Evolutionary conservation across 208 protist genomes (phyloP).

Genomic region (Blechomonas ayalai): DNA sequence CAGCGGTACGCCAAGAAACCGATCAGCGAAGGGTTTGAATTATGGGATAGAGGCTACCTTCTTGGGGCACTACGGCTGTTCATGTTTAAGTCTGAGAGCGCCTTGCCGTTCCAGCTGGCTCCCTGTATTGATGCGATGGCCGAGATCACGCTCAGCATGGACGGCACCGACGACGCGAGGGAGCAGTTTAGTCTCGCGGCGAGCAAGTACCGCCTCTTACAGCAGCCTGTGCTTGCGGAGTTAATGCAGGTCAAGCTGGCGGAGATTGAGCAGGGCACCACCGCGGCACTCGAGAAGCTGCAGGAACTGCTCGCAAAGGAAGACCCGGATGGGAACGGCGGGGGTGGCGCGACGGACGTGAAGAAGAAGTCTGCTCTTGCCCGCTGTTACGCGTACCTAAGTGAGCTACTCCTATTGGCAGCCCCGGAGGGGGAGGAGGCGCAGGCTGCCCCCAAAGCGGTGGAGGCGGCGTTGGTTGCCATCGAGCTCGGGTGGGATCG

Average conservation of each 20-base stretch:
- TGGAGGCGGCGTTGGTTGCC: constrained; percentile 36
- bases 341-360: constrained; percentile 14
- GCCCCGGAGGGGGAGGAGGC: constrained; percentile 16
- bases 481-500: constrained; percentile 62
- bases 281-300: constrained; percentile 50
- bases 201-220: constrained; percentile 77
- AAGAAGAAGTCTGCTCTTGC: constrained; percentile 45
- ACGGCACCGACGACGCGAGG: constrained; percentile 68
- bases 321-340: constrained; percentile 28
- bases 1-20: constrained; percentile 80
- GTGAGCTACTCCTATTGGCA: constrained; percentile 48
- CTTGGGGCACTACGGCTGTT: constrained; percentile 84
- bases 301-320: constrained; percentile 34
- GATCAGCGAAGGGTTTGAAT: constrained; percentile 81
- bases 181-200: constrained; percentile 70
- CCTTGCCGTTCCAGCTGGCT: constrained; percentile 78
- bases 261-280: constrained; percentile 42
- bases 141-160: constrained; percentile 72
- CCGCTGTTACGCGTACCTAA: constrained; percentile 62
- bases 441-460: constrained; percentile 22
- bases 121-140: constrained; percentile 77
- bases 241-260: constrained; percentile 70
- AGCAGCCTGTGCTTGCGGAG: constrained; percentile 65
- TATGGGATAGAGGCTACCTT: constrained; percentile 87
- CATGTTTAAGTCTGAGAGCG: constrained; percentile 82